phyloP scores from a whole-genome alignment of 2,329 filamentous ascomycete species.

The Aspergillus sergii region DNA sequence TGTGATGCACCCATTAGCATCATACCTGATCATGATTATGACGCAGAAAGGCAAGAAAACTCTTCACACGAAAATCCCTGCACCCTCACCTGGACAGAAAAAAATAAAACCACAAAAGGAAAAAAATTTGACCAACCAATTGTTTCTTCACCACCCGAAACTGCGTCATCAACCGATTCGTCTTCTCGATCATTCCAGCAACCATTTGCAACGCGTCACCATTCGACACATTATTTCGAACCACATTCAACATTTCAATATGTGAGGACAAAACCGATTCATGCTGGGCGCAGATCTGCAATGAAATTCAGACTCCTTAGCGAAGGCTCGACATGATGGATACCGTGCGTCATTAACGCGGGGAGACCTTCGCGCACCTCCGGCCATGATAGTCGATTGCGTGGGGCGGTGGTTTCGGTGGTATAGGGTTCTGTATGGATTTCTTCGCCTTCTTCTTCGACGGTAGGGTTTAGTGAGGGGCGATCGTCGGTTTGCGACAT shows the following conservation, averaged over 20 bases:
- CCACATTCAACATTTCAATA: constrained; percentile 39
- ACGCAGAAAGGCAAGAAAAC: neutral
- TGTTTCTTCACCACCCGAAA: constrained; percentile 37
- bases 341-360: neutral
- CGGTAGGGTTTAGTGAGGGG: constrained; percentile 17
- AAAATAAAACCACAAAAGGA: neutral
- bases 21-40: neutral
- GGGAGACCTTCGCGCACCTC: constrained; percentile 20
- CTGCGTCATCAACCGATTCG: constrained; percentile 40
- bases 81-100: too few species aligned
- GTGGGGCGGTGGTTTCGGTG: neutral
- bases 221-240: constrained; percentile 34
- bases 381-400: constrained; percentile 19
- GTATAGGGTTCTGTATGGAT: neutral
- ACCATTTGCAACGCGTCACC: constrained; percentile 34
- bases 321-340: neutral
- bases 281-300: constrained; percentile 44
- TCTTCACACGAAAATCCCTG: too few species aligned
- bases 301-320: neutral
- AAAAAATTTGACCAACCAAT: constrained; percentile 30
- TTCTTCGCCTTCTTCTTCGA: constrained; percentile 19
- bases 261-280: constrained; percentile 44
- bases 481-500: constrained; percentile 8
- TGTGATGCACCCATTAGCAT: neutral
- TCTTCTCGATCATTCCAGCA: constrained; percentile 42